phyloP scores from a whole-genome alignment of 2,329 filamentous ascomycete genomes.

The Cordyceps cateniannulata region DNA sequence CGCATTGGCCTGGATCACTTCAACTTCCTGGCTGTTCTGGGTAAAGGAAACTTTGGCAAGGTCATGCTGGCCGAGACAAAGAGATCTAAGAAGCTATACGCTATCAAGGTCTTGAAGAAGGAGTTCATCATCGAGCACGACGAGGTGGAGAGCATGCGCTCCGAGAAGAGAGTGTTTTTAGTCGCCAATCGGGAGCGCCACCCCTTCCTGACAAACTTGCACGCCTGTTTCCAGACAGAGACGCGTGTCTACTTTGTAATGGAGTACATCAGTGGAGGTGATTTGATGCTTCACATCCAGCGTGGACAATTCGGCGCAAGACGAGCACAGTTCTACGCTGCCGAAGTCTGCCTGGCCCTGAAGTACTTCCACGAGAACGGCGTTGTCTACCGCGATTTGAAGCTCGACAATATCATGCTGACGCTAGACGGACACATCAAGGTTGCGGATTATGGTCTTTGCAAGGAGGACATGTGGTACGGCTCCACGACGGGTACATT shows the following conservation, averaged over 20 bases:
- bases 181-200: constrained; percentile 96
- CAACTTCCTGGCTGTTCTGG: constrained; percentile 96
- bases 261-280: constrained; percentile 98
- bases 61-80: constrained; percentile 99
- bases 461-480: constrained; percentile 99
- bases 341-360: constrained; percentile 90
- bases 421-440: constrained; percentile 97
- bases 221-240: constrained; percentile 98
- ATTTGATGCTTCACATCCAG: constrained; percentile 98
- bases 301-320: constrained; percentile 93
- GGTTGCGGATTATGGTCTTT: constrained; percentile 96
- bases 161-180: constrained; percentile 94
- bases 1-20: constrained; percentile 96
- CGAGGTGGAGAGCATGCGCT: constrained; percentile 95
- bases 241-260: constrained; percentile 98
- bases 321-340: constrained; percentile 96
- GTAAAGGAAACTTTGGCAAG: constrained; percentile 99
- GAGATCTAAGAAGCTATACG: constrained; percentile 82
- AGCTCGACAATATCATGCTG: constrained; percentile 86
- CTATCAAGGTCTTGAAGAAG: constrained; percentile 98
- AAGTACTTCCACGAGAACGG: constrained; percentile 99
- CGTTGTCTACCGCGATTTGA: constrained; percentile 96
- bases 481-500: constrained; percentile 95
- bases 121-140: constrained; percentile 99
- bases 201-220: constrained; percentile 88